Evolutionary conservation across 768 basidiomycete genomes (phyloP).

Genomic region (Russula ochroleuca): DNA sequence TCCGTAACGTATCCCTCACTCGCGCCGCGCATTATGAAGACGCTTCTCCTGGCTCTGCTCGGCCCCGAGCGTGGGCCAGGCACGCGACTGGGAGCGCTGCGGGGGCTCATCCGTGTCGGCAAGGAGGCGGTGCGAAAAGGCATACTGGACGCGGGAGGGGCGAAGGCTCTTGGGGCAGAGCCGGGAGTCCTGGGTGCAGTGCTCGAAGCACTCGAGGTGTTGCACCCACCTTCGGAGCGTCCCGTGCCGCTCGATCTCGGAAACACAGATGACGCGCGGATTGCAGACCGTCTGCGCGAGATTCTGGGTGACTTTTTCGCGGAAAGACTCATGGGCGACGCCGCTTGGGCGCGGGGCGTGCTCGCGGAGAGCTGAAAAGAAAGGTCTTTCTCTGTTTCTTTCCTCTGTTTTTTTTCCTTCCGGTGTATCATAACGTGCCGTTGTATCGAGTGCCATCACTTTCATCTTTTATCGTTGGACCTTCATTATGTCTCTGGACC

Average conservation of each 20-base stretch:
- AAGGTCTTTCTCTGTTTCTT: neutral
- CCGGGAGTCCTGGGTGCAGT: conserved; percentile 52
- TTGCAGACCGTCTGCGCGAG: conserved; percentile 47
- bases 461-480: neutral
- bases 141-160: conserved; percentile 74
- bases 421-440: conserved; percentile 14
- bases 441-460: conserved; percentile 5
- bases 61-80: conserved; percentile 67
- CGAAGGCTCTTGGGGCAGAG: conserved; percentile 68
- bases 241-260: conserved; percentile 52
- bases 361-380: conserved; percentile 32
- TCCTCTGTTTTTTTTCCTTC: neutral
- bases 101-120: conserved; percentile 80
- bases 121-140: conserved; percentile 83
- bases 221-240: conserved; percentile 56
- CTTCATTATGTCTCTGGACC: neutral
- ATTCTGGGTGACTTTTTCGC: conserved; percentile 62
- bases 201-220: conserved; percentile 58
- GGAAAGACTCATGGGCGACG: conserved; percentile 50
- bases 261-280: conserved; percentile 45
- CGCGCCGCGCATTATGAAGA: conserved; percentile 88
- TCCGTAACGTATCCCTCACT: conserved; percentile 87
- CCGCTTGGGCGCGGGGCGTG: conserved; percentile 60
- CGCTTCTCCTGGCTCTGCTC: conserved; percentile 81
- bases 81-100: conserved; percentile 84